Base-by-base conservation (phyloP, 306 rosid genomes). In the Prosopis cineraria region DNA sequence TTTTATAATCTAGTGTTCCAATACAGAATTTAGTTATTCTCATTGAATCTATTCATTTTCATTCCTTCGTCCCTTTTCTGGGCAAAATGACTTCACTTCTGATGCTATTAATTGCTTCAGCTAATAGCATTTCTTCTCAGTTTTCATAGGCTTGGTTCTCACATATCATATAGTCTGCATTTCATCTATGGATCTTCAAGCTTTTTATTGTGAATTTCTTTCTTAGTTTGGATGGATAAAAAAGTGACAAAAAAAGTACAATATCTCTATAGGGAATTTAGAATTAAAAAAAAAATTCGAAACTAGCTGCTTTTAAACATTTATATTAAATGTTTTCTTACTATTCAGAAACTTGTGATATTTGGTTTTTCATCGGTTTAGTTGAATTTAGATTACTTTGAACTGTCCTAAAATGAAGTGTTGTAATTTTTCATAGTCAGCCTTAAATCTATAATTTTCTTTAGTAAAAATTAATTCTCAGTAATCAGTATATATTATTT, bases 11-110 rank as follows among this genome's bases (percentile, higher is more conserved):
- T 66, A 66, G 33, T 37, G 50, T 66, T 66, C 29, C 43, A n/a
- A 66, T 66, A 66, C 48, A 39, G 13, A 66, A 66, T 37, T 65
- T 66, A 66, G 50, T 66, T 66, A 66, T 66, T 66, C 50, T 66
- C 31, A 66, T 39, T 56, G 8, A 56, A 12, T 25, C 64, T 56
- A 11, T 4, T 39, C 7, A 37, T 37, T 39, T 4, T 39, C 7
- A 37, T 37, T 39, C 48, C 30, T 8, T 37, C 37, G 37, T n/a
- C 17, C 10, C 48, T 11, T 13, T 25, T 25, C 2, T 4, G 10
- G 64, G 25, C 13, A 2, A 66, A 66, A 64, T 10, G 10, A 8
- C 39, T 39, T 39, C 30, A 66, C 14, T 34, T 66, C 11, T 66
- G 9, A 66, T 39, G 71, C 41, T 36, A n/a, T n/a, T 20, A 14